Base-by-base conservation (phyloP, 371 early-diverging fungal genomes). In the Mortierella sp. region DNA sequence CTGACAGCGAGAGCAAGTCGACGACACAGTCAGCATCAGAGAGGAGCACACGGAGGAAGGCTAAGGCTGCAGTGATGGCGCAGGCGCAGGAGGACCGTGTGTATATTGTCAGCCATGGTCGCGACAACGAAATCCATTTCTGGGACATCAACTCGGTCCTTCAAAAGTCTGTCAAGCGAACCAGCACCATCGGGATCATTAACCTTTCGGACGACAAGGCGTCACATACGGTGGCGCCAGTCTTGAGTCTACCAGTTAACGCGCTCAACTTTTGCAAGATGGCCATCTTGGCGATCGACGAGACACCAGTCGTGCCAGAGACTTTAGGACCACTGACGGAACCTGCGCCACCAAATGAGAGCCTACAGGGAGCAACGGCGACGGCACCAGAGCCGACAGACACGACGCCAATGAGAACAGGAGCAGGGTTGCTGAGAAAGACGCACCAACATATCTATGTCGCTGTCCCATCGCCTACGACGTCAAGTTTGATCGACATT, bases 241-340 rank as follows among this genome's bases (percentile, higher is more conserved):
- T 83, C 8, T 77, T 83, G 69, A 81, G 81, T 51, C 67, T 88
- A 4, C 88, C 88, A 0, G 88, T 88, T 54, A 88, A 86, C 54
- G 86, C 86, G 13, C 61, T 88, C n/a, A 88, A 86, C 51, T 88
- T 88, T 69, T 88, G 88, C 69, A 82, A 79, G 24, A 76, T 86
- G 82, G 69, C 81, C 3, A 50, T 81, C 28, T 55, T 87, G 34
- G 71, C 74, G 6, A 44, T 81, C 70, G 81, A 74, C 28, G 24
- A 34, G 4, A 6, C 50, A 43, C 28, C 53, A 24, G n/a, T 10
- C 3, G 37, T 13, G 69, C 21, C 37, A 19, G 53, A 2, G 34
- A 75, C 54, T 55, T 19, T 6, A 16, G 40, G 10, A 34, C n/a
- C 71, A 10, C 9, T 13, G 9, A 46, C 48, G 13, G 13, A 13